Percentiles rank a stretch among this genome's conserved stretches.
Conservation (phyloP, 768 basidiomycete genomes). For the Fistulinella prunicolor region DNA sequence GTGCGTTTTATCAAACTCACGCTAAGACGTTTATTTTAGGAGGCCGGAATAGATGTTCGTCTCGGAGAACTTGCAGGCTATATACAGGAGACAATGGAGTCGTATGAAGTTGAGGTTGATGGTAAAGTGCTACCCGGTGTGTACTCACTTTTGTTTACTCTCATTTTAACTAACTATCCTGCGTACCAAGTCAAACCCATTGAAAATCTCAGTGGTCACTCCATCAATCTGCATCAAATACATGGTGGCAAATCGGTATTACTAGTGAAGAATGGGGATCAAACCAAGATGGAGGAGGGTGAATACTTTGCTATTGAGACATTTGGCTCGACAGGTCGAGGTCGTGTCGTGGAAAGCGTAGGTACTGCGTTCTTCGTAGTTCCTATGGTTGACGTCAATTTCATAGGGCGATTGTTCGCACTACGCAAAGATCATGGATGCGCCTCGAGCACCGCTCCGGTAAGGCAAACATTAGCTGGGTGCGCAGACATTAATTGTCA, state of each 20-base stretch:
- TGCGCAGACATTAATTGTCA: background rate
- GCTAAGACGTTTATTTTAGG: slow-evolving; percentile 43
- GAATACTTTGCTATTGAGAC: slow-evolving; percentile 99
- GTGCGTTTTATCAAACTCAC: background rate
- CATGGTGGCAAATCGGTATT: slow-evolving; percentile 93
- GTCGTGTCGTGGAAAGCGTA: slow-evolving; percentile 81
- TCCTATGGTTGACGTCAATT: background rate
- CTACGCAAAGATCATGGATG: slow-evolving; percentile 74
- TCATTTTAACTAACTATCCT: background rate
- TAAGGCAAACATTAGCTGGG: slow-evolving; percentile 34
- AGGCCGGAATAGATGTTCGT: slow-evolving; percentile 94
- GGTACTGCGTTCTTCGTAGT: slow-evolving; percentile 14
- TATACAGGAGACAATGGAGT: slow-evolving; percentile 99
- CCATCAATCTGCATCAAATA: slow-evolving; percentile 86
- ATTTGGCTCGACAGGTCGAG: slow-evolving; percentile 95
- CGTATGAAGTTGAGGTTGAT: slow-evolving; percentile 92
- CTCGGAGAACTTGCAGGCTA: slow-evolving; percentile 88
- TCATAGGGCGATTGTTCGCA: slow-evolving; percentile 88
- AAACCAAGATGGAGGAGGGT: slow-evolving; percentile 98
- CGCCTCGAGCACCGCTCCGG: slow-evolving; percentile 73
- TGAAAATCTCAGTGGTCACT: slow-evolving; percentile 91
- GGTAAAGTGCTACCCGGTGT: slow-evolving; percentile 80
- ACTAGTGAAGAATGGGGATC: slow-evolving; percentile 85
- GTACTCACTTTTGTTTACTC: slow-evolving; percentile 1
- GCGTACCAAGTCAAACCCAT: slow-evolving; percentile 81